These are phyloP conservation scores for Huntiella omanensis DNA, from an alignment of 2,329 filamentous ascomycete genomes.

Conservation along the genomic window DNA sequence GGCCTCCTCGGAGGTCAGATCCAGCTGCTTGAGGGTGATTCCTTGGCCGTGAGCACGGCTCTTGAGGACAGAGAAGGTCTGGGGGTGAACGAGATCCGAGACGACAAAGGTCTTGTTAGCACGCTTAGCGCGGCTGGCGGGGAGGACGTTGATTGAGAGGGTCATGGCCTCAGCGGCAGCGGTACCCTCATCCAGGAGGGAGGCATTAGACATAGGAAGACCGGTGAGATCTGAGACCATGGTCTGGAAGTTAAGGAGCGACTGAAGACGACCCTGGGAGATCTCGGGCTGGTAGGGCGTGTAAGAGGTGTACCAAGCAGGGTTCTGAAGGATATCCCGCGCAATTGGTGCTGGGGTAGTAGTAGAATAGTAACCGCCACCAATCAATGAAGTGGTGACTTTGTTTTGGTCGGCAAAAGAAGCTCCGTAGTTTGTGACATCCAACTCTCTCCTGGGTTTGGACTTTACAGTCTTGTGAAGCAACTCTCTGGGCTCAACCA, in stretches of 20 bases:
- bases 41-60: slow-evolving; percentile 85
- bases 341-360: slow-evolving; percentile 77
- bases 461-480: slow-evolving; percentile 3
- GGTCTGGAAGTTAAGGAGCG: slow-evolving; percentile 88
- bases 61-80: slow-evolving; percentile 67
- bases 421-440: slow-evolving; percentile 28
- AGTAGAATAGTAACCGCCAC: slow-evolving; percentile 76
- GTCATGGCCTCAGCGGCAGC: slow-evolving; percentile 94
- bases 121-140: slow-evolving; percentile 48
- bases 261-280: slow-evolving; percentile 84
- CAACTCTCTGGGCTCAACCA: slow-evolving; percentile 19
- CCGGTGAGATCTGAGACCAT: slow-evolving; percentile 76
- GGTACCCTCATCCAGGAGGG: slow-evolving; percentile 75
- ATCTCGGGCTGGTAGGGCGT: slow-evolving; percentile 96
- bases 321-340: slow-evolving; percentile 79
- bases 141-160: slow-evolving; percentile 48
- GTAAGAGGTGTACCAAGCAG: slow-evolving; percentile 95
- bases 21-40: slow-evolving; percentile 55
- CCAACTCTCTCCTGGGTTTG: slow-evolving; percentile 35
- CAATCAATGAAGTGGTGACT: slow-evolving; percentile 51
- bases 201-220: slow-evolving; percentile 76
- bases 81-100: slow-evolving; percentile 63
- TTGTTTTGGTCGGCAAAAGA: slow-evolving; percentile 20
- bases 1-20: slow-evolving; percentile 45
- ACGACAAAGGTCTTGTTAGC: slow-evolving; percentile 68